Evolutionary conservation across 2,329 filamentous ascomycete genomes (phyloP), one percentile per base, ranked within the genome.

Genomic region (Chrysosporium keratinophilum): DNA sequence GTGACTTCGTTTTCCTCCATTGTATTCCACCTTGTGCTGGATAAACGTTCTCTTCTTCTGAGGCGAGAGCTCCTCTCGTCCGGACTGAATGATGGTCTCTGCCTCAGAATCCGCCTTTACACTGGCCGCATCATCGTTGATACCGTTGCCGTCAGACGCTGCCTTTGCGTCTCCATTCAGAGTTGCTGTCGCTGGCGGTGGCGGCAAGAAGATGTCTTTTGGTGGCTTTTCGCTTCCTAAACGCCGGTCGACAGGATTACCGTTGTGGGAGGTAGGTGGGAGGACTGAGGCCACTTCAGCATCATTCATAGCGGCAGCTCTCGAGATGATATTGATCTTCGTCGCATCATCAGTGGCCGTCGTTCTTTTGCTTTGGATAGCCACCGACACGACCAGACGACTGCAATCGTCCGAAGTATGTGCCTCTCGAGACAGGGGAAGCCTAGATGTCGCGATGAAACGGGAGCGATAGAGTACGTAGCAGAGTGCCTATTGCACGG

Each of bases 41-140:
- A 71, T 69, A 54, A 65, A 65, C 54, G 69, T 70, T 55, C 68
- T 68, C 61, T 70, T 71, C 63, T 75, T 74, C 62, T 74, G 70
- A 4, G 73, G 72, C 5, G 73, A 73, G 53, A 72, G 58, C 59
- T 73, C 70, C 40, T 73, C 70, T 28, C 70, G 69, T 51, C 70
- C 70, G 11, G 70, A 75, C 60, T 75, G 71, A 54, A 75, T 75
- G 55, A 74, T 71, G 17, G 73, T 75, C 62, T 75, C 73, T 52
- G 73, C 73, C 64, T 75, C 73, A 43, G 72, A 75, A 61, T 75
- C 73, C 47, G 70, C 70, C 55, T 68, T 68, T 55, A 69, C 69
- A 52, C 62, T 62, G 20, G 64, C 63, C 28, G 64, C 69, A 53
- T 73, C 66, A 28, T 63, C 57, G 40, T 49, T 55, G 19, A 58